phyloP scores from a whole-genome alignment of 768 basidiomycete species.

The Candolleomyces efflorescens region DNA sequence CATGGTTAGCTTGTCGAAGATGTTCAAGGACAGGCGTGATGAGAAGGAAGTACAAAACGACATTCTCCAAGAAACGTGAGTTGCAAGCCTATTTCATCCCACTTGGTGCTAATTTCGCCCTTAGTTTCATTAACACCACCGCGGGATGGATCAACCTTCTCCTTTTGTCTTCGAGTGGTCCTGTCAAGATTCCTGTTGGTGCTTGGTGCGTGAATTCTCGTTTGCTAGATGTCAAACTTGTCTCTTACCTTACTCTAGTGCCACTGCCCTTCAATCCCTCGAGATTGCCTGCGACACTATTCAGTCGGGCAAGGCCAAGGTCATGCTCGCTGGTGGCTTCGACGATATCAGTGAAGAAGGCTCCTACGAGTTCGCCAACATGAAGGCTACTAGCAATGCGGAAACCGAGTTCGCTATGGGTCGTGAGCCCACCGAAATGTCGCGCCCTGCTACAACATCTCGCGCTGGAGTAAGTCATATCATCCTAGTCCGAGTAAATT shows the following conservation, averaged over 20 bases:
- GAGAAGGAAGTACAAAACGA: slow-evolving; percentile 99
- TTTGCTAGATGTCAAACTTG: slow-evolving; percentile 2
- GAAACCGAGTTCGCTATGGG: slow-evolving; percentile 99
- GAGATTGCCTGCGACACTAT: slow-evolving; percentile 98
- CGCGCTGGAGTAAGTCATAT: slow-evolving; percentile 76
- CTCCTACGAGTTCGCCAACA: slow-evolving; percentile 98
- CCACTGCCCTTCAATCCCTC: slow-evolving; percentile 94
- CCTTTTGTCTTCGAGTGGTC: slow-evolving; percentile 92
- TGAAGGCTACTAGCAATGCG: slow-evolving; percentile 98
- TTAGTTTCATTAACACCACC: slow-evolving; percentile 96
- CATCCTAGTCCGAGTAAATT: slow-evolving; percentile 9
- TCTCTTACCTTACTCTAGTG: slow-evolving; percentile 39
- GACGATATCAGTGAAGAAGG: slow-evolving; percentile 99
- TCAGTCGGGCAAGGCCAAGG: slow-evolving; percentile 92
- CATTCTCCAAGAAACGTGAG: slow-evolving; percentile 95
- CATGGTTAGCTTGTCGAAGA: slow-evolving; percentile 81
- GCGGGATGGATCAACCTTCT: slow-evolving; percentile 98
- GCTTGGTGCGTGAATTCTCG: slow-evolving; percentile 68
- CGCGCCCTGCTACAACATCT: slow-evolving; percentile 93
- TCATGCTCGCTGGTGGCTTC: slow-evolving; percentile 99
- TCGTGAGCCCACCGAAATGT: slow-evolving; percentile 98
- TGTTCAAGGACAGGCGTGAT: slow-evolving; percentile 99
- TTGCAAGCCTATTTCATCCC: slow-evolving; percentile 12
- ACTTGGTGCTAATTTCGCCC: neutral
- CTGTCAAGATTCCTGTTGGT: slow-evolving; percentile 98